Percentiles rank a stretch among this genome's conserved stretches.
Evolutionary conservation across 495 filamentous ascomycete species (phyloP).

Genomic region (Pseudoneurospora amorphoporcata): DNA sequence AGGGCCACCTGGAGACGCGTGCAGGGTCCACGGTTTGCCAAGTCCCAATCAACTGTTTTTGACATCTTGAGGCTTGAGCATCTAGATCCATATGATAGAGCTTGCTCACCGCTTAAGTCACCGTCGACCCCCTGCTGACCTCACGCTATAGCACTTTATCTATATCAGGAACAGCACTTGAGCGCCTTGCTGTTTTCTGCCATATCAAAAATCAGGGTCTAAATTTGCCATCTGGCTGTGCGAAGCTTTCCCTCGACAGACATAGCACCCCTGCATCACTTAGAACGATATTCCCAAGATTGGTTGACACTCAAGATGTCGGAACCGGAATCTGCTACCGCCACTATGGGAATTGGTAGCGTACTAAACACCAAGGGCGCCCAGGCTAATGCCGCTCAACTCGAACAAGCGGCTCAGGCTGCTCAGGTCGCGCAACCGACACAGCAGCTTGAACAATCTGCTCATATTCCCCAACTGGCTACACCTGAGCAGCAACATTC

Average conservation of each 20-base stretch:
- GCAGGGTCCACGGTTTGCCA: slow-evolving; percentile 6
- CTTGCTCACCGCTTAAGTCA: slow-evolving; percentile 13
- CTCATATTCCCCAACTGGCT: slow-evolving; percentile 2
- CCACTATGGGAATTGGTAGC: slow-evolving; percentile 28
- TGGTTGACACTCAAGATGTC: slow-evolving; percentile 17
- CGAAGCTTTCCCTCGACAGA: not conserved
- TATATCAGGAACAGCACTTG: not conserved
- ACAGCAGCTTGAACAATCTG: not conserved
- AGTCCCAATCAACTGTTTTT: slow-evolving; percentile 4
- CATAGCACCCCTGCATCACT: not conserved
- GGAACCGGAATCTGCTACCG: slow-evolving; percentile 23
- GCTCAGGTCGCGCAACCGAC: not conserved
- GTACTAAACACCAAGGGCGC: slow-evolving; percentile 27
- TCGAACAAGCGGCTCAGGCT: not conserved
- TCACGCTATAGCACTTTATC: not conserved
- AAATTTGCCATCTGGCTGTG: slow-evolving; percentile 3
- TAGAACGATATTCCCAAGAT: not conserved
- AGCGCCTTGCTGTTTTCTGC: not conserved
- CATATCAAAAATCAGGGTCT: not conserved
- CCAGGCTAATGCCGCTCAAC: slow-evolving; percentile 1
- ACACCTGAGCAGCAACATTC: slow-evolving; percentile 16
- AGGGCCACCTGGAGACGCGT: not conserved
- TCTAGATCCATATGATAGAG: slow-evolving; percentile 4
- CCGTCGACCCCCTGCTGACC: not conserved
- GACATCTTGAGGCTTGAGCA: not conserved